Evolutionary conservation across 2,329 filamentous ascomycete species (phyloP).

Genomic region (Colletotrichum australisinense): DNA sequence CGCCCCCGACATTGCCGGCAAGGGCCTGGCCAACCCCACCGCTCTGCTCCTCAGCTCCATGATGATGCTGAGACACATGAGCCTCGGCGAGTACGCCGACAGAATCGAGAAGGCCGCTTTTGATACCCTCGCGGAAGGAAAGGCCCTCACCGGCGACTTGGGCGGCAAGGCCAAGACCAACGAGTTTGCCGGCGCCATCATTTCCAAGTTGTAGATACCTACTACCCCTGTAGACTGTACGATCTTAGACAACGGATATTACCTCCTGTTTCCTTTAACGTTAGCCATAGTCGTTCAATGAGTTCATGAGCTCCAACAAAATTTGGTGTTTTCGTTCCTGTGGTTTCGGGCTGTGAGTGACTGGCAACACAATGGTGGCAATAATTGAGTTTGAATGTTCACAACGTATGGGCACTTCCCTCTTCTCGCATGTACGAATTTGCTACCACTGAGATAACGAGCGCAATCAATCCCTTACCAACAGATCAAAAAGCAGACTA

Average conservation of each 20-base stretch:
- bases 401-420: neutral
- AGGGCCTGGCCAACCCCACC: conserved; percentile 96
- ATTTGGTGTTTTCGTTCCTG: neutral
- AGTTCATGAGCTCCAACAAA: conserved; percentile 30
- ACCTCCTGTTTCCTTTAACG: conserved; percentile 26
- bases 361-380: neutral
- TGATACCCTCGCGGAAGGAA: conserved; percentile 94
- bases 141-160: conserved; percentile 94
- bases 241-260: conserved; percentile 29
- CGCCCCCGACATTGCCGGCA: conserved; percentile 95
- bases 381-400: neutral
- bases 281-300: conserved; percentile 36
- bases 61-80: conserved; percentile 99
- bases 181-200: conserved; percentile 95
- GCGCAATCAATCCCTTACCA: neutral
- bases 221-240: conserved; percentile 37
- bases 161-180: conserved; percentile 96
- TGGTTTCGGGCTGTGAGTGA: neutral
- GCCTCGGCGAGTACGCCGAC: conserved; percentile 83
- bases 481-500: neutral
- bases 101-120: conserved; percentile 96
- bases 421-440: neutral
- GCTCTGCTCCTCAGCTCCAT: conserved; percentile 94
- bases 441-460: neutral
- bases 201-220: conserved; percentile 69